Percentiles rank a stretch among this genome's conserved stretches.
Evolutionary conservation across 73 alveolate species (phyloP).

Genomic region (Diophrys sp.): DNA sequence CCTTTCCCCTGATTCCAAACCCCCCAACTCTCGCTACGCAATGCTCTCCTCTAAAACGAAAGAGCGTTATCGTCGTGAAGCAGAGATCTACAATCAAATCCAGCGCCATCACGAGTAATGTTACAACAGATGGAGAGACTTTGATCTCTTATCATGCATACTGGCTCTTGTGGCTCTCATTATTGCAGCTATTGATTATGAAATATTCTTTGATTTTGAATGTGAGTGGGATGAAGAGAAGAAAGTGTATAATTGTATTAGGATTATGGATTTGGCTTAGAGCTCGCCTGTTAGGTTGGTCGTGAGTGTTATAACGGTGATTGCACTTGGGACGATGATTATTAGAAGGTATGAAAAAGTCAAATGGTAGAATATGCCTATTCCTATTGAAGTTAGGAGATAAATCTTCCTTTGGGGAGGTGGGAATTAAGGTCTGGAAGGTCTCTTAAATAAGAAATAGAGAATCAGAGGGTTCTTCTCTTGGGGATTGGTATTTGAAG

Average conservation of each 20-base stretch:
- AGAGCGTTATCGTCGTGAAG: constrained; percentile 7
- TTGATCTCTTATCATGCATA: background rate
- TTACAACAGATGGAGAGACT: background rate
- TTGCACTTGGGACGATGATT: background rate
- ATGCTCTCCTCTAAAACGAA: background rate
- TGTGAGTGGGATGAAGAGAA: background rate
- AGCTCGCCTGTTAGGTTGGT: constrained; percentile 1
- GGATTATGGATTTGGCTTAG: background rate
- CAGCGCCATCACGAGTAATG: background rate
- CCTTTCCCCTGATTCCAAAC: too few species aligned
- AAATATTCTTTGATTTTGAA: background rate
- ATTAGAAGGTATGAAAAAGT: constrained; percentile 3
- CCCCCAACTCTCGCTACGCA: too few species aligned
- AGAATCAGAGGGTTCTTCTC: background rate
- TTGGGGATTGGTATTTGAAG: background rate
- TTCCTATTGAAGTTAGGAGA: constrained; percentile 7
- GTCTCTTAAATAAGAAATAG: background rate
- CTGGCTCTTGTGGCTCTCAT: background rate
- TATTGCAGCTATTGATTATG: background rate
- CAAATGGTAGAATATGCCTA: constrained; percentile 8
- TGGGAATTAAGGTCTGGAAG: background rate
- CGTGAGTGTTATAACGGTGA: constrained; percentile 1
- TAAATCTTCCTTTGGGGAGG: constrained; percentile 1
- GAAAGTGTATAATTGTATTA: background rate
- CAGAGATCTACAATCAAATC: background rate